Conservation (phyloP, 352 stramenopile genomes). For the Phytophthora pluvialis region DNA sequence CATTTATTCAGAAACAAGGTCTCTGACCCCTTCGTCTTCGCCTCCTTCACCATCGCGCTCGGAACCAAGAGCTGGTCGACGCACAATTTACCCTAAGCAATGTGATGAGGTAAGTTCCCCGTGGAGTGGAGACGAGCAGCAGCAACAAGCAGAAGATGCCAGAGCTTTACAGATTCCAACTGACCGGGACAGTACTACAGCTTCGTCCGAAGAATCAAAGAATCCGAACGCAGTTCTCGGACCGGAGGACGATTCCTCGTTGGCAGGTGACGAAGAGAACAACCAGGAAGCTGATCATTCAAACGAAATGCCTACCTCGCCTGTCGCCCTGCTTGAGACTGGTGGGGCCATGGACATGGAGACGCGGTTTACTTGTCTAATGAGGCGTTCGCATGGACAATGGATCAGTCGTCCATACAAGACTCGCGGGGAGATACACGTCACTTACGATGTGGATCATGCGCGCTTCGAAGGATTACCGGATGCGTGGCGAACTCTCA, state of each 20-base stretch:
- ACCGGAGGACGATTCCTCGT: slow-evolving; percentile 3
- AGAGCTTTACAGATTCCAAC: background rate
- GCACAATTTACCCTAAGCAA: slow-evolving; percentile 19
- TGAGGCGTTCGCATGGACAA: slow-evolving; percentile 19
- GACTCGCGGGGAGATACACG: slow-evolving; percentile 68
- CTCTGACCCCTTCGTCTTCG: background rate
- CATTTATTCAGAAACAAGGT: slow-evolving; percentile 12
- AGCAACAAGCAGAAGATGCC: slow-evolving; percentile 1
- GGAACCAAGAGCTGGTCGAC: background rate
- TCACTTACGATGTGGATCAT: slow-evolving; percentile 72
- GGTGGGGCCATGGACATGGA: slow-evolving; percentile 1
- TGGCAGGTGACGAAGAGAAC: background rate
- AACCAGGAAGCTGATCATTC: slow-evolving; percentile 17
- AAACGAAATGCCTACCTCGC: slow-evolving; percentile 1
- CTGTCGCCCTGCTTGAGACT: slow-evolving; percentile 29
- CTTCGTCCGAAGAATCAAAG: background rate
- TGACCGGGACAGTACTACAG: background rate
- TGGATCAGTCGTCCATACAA: slow-evolving; percentile 77
- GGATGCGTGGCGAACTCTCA: slow-evolving; percentile 61
- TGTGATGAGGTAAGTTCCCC: background rate
- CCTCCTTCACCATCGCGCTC: background rate
- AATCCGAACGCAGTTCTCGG: background rate
- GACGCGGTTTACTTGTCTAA: background rate
- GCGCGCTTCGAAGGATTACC: slow-evolving; percentile 82
- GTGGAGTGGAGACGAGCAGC: background rate